phyloP scores from a whole-genome alignment of 257 asterid species.

The Solanum chilense region DNA sequence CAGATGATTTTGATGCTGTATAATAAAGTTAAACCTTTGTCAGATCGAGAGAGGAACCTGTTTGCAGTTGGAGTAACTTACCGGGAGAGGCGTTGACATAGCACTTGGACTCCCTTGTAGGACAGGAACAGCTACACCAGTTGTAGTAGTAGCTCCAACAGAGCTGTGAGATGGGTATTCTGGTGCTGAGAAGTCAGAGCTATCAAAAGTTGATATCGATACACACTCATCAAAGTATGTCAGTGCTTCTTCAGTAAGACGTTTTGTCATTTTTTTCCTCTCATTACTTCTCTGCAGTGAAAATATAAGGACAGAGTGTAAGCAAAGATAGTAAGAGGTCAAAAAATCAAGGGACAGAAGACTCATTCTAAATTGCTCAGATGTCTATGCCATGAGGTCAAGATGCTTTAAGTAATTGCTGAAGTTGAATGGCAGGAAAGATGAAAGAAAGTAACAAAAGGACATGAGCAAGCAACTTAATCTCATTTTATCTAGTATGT shows the following conservation, averaged over 20 bases:
- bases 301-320: background rate
- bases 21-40: no score
- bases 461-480: background rate
- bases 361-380: background rate
- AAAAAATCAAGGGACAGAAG: background rate
- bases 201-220: conserved; percentile 84
- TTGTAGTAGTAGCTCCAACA: conserved; percentile 16
- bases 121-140: conserved; percentile 10
- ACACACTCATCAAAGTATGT: conserved; percentile 89
- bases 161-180: conserved; percentile 51
- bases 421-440: background rate
- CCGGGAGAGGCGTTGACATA: conserved; percentile 11
- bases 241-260: conserved; percentile 90
- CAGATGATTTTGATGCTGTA: no score
- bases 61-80: conserved; percentile 17
- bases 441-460: background rate
- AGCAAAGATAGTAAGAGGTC: background rate
- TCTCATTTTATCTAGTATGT: background rate
- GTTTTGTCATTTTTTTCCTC: conserved; percentile 60
- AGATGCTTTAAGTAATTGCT: background rate
- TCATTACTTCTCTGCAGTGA: conserved; percentile 68
- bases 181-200: conserved; percentile 94
- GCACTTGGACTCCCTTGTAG: conserved; percentile 25
- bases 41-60: conserved; percentile 28
- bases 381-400: background rate